Evolutionary conservation across 495 filamentous ascomycete species (phyloP).

Genomic region (Penicillium simplicissimum): DNA sequence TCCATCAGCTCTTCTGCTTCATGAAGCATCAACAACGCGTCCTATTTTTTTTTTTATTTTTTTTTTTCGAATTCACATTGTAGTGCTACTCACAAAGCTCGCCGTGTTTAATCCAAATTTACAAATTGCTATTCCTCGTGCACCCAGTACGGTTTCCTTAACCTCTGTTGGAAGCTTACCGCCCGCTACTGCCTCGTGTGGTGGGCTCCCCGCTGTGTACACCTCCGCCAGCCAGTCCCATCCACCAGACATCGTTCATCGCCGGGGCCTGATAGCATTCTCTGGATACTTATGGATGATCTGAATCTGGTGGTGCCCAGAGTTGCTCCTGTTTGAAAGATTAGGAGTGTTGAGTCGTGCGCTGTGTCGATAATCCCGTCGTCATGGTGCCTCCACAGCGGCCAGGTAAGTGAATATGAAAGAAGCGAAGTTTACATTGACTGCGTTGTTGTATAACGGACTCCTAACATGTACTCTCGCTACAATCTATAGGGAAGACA

Average conservation of each 20-base stretch:
- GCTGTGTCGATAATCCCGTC: constrained; percentile 21
- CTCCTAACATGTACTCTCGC: constrained; percentile 4
- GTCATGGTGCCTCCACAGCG: constrained; percentile 39
- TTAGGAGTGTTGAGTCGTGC: background rate
- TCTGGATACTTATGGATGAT: constrained; percentile 11
- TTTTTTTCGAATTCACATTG: background rate
- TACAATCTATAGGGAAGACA: constrained; percentile 54
- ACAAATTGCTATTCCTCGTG: background rate
- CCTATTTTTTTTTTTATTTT: background rate
- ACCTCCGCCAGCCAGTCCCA: constrained; percentile 23
- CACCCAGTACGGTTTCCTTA: background rate
- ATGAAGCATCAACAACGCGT: background rate
- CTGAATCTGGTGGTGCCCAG: constrained; percentile 8
- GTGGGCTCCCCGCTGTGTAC: constrained; percentile 35
- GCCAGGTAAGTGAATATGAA: constrained; percentile 33
- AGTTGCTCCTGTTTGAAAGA: background rate
- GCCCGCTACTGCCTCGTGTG: constrained; percentile 24
- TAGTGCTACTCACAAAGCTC: background rate
- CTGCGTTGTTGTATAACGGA: background rate
- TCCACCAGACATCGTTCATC: constrained; percentile 5
- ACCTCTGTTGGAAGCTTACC: constrained; percentile 17
- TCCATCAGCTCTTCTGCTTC: background rate
- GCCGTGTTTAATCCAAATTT: background rate
- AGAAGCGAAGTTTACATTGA: background rate
- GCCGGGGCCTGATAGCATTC: background rate